Conservation (phyloP, 371 early-diverging fungal genomes). For the Zychaea mexicana region DNA sequence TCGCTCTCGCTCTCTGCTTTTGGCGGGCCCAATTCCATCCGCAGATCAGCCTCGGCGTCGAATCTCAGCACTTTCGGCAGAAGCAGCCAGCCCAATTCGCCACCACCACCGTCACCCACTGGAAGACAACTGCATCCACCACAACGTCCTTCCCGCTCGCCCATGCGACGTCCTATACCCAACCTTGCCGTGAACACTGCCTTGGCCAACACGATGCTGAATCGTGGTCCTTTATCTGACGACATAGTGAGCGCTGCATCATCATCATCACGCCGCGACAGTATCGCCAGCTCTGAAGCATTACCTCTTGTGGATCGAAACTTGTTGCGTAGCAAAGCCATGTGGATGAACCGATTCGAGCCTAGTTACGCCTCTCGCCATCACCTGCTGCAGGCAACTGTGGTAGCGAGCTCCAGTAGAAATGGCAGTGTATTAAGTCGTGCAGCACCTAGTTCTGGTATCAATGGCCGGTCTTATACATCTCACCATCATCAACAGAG, state of each 20-base stretch:
- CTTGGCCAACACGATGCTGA: background rate
- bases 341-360: conserved; percentile 3
- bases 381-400: background rate
- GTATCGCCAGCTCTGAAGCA: conserved; percentile 13
- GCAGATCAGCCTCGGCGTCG: conserved; percentile 1
- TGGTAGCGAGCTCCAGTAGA: background rate
- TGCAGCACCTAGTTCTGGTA: background rate
- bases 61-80: background rate
- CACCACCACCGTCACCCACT: background rate
- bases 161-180: background rate
- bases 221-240: conserved; percentile 5
- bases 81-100: background rate
- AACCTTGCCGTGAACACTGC: conserved; percentile 6
- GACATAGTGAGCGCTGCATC: background rate
- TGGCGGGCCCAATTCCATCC: background rate
- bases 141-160: conserved; percentile 6
- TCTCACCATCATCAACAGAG: background rate
- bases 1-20: conserved; percentile 14
- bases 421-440: background rate
- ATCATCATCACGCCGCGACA: background rate
- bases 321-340: background rate
- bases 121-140: background rate
- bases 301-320: conserved; percentile 11
- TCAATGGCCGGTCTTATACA: background rate
- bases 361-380: background rate